Conservation (phyloP, 108 stramenopile genomes). For the Cylindrotheca closterium region DNA sequence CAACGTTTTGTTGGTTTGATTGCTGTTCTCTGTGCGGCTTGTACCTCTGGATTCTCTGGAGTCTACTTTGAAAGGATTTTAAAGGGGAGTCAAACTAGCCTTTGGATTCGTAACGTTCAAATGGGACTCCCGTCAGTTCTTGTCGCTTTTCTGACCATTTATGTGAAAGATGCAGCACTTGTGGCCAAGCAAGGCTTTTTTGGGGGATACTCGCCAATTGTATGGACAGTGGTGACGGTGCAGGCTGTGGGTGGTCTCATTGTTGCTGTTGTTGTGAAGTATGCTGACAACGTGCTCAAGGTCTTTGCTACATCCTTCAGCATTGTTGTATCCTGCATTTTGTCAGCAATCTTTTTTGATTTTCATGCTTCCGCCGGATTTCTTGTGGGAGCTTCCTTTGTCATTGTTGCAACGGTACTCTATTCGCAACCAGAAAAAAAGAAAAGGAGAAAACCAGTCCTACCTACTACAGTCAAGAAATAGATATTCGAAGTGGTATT, state of each 20-base stretch:
- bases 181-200: conserved; percentile 85
- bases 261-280: conserved; percentile 96
- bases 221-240: conserved; percentile 85
- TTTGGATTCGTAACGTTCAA: conserved; percentile 97
- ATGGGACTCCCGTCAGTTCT: conserved; percentile 95
- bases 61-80: conserved; percentile 98
- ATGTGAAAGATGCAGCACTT: conserved; percentile 58
- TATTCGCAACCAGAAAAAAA: conserved; percentile 68
- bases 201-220: conserved; percentile 80
- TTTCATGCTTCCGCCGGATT: conserved; percentile 78
- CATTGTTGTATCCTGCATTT: conserved; percentile 87
- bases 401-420: conserved; percentile 68
- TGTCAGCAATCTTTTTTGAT: conserved; percentile 89
- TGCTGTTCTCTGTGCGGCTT: conserved; percentile 91
- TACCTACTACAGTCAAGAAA: conserved; percentile 33
- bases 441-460: conserved; percentile 28
- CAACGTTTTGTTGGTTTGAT: conserved; percentile 81
- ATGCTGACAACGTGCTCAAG: conserved; percentile 97
- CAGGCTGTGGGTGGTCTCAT: conserved; percentile 97
- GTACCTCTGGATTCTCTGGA: conserved; percentile 94
- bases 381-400: conserved; percentile 67
- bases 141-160: conserved; percentile 74
- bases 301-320: conserved; percentile 94
- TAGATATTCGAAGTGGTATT: background rate
- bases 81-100: conserved; percentile 81